Conservation (phyloP, 352 stramenopile genomes). For the Pythium utonaiense region DNA sequence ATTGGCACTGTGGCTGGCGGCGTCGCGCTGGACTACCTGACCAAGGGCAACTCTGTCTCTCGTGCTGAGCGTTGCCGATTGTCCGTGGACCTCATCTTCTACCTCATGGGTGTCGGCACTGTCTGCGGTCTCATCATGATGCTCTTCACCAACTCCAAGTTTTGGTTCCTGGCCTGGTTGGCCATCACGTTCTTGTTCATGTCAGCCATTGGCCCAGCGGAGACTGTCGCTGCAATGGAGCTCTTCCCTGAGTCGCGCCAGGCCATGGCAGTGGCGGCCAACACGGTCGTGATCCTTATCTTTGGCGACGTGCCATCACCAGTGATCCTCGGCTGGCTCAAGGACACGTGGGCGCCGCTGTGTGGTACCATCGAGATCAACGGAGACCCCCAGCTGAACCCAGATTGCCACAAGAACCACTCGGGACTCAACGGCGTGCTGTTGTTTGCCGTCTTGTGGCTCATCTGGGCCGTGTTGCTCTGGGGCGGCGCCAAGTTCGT, state of each 20-base stretch:
- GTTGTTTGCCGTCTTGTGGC: slow-evolving; percentile 51
- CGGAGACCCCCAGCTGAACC: slow-evolving; percentile 40
- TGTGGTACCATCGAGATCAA: slow-evolving; percentile 69
- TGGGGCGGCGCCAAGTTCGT: slow-evolving; percentile 30
- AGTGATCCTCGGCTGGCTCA: slow-evolving; percentile 90
- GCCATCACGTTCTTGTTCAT: slow-evolving; percentile 71
- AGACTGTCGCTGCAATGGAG: slow-evolving; percentile 88
- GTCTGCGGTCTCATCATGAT: slow-evolving; percentile 55
- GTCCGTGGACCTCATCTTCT: slow-evolving; percentile 40
- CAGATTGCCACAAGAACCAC: slow-evolving; percentile 40
- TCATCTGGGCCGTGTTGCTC: slow-evolving; percentile 54
- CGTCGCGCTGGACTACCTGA: slow-evolving; percentile 44
- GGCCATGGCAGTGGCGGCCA: slow-evolving; percentile 88
- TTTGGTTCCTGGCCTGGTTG: slow-evolving; percentile 67
- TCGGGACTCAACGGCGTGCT: slow-evolving; percentile 49
- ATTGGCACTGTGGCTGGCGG: slow-evolving; percentile 79
- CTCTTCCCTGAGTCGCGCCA: slow-evolving; percentile 84
- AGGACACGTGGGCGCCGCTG: slow-evolving; percentile 88
- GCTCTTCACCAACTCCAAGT: slow-evolving; percentile 39
- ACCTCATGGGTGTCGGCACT: slow-evolving; percentile 41
- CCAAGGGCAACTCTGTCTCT: slow-evolving; percentile 32
- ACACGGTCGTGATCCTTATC: slow-evolving; percentile 90
- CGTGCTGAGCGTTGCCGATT: slow-evolving; percentile 33
- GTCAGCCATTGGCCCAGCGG: slow-evolving; percentile 66
- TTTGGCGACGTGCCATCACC: slow-evolving; percentile 94